phyloP scores from a whole-genome alignment of 129 eudicot species.

The Smallanthus sonchifolius region DNA sequence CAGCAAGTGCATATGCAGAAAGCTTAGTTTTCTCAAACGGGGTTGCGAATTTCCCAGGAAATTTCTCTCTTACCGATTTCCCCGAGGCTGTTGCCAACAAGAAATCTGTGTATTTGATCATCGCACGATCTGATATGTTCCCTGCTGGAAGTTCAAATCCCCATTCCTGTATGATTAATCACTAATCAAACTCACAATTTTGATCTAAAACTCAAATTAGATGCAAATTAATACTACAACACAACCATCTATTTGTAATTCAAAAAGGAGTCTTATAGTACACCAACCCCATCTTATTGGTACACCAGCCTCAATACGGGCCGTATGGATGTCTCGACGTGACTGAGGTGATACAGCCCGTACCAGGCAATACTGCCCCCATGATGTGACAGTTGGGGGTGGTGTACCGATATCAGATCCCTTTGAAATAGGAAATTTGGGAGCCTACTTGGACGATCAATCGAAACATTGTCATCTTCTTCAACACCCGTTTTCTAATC shows the following conservation, averaged over 20 bases:
- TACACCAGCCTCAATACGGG: too few species aligned
- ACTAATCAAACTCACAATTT: background rate
- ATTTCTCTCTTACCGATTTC: conserved; percentile 44
- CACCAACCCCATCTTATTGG: too few species aligned
- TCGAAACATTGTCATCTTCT: conserved; percentile 42
- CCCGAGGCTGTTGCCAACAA: conserved; percentile 58
- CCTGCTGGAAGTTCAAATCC: conserved; percentile 61
- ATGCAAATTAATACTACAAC: background rate
- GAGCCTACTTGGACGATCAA: conserved; percentile 33
- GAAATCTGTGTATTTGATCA: conserved; percentile 49
- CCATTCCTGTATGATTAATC: conserved; percentile 39
- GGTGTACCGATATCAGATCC: too few species aligned
- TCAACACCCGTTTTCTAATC: conserved; percentile 45
- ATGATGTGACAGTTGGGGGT: too few species aligned
- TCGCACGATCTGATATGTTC: conserved; percentile 34
- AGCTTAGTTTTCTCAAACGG: conserved; percentile 61
- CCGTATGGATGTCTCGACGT: too few species aligned
- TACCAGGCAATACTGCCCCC: too few species aligned
- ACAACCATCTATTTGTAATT: background rate
- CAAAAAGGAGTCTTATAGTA: too few species aligned
- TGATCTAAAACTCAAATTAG: background rate
- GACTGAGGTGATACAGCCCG: too few species aligned
- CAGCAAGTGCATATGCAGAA: conserved; percentile 57
- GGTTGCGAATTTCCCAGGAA: conserved; percentile 45
- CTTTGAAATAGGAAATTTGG: background rate